Conservation (phyloP, 352 stramenopile species). For the Achlya hypogyna region DNA sequence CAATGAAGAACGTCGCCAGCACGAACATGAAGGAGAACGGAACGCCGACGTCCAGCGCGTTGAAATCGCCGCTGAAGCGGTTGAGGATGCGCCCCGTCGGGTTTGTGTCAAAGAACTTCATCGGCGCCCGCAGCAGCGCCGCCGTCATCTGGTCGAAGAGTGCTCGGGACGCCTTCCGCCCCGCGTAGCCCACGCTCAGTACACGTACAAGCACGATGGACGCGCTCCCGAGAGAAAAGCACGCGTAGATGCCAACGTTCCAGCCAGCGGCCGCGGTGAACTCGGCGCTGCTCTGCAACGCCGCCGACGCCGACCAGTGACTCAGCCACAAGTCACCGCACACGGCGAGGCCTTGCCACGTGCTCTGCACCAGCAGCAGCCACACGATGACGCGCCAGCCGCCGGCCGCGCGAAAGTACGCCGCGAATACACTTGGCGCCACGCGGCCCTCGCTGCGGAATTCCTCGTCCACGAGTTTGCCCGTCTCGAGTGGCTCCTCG, state of each 20-base stretch:
- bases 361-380: background rate
- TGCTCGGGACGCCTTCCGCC: slow-evolving; percentile 40
- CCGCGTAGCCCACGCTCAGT: slow-evolving; percentile 44
- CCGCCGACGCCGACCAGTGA: background rate
- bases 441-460: slow-evolving; percentile 26
- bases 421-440: slow-evolving; percentile 27
- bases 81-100: slow-evolving; percentile 85
- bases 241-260: slow-evolving; percentile 55
- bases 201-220: slow-evolving; percentile 54
- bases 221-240: slow-evolving; percentile 36
- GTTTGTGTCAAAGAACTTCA: slow-evolving; percentile 92
- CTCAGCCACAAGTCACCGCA: slow-evolving; percentile 5
- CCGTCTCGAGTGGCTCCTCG: background rate
- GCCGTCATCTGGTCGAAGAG: slow-evolving; percentile 84
- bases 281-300: background rate
- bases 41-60: slow-evolving; percentile 87
- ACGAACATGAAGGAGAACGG: slow-evolving; percentile 45
- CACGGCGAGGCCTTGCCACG: slow-evolving; percentile 5
- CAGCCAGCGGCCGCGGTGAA: slow-evolving; percentile 3
- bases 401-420: slow-evolving; percentile 35
- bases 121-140: slow-evolving; percentile 76
- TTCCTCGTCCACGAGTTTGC: slow-evolving; percentile 1
- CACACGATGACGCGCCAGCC: background rate
- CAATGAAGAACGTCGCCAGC: slow-evolving; percentile 64
- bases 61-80: slow-evolving; percentile 88